Base-by-base conservation (phyloP, 345 rosid species). In the Populus alba region DNA sequence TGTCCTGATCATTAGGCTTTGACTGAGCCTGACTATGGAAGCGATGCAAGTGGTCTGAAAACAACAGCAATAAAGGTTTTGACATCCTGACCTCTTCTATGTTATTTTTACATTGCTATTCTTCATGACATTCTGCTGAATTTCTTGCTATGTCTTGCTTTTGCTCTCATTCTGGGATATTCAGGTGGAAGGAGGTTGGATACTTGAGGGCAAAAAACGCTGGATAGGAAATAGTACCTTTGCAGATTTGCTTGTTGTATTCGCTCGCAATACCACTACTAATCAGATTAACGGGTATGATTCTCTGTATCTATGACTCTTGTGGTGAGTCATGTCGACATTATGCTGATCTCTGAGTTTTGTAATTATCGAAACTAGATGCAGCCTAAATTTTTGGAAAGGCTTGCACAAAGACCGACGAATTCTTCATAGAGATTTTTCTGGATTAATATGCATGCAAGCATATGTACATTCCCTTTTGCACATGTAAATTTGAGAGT, bases 151-250 rank as follows among this genome's bases (percentile, higher is more conserved):
- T 73, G 63, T 77, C 39, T 63, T 78, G 74, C 68, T 77, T 43
- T 59, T 71, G 25, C 55, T 47, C 5, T 74, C 38, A n/a, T 61
- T 49, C 41, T 72, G 71, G 45, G 61, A 61, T 76, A 39, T 65
- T 83, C 77, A 95, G 98, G 97, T 91, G 5, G 88, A 88, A 79
- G 97, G 97, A 72, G 99, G 99, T 75, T 94, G 99, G 98, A 77
- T 85, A 77, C 88, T 96, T 8, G 88, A 92, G 71, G 99, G 99
- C 66, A 93, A 94, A 82, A 96, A 96, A 81, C 97, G 98, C 77
- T 96, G 99, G 98, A 96, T 96, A 51, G 98, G 99, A 83, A 95
- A 96, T 83, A 90, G 97, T 83, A 94, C 99, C 35, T 96, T 96
- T 83, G 97, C 99, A 4, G 99, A 94, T 85, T n/a, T 96, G 70